Evolutionary conservation across 1,139 yeast genomes (phyloP).

Genomic region (Yamadazyma triangularis): DNA sequence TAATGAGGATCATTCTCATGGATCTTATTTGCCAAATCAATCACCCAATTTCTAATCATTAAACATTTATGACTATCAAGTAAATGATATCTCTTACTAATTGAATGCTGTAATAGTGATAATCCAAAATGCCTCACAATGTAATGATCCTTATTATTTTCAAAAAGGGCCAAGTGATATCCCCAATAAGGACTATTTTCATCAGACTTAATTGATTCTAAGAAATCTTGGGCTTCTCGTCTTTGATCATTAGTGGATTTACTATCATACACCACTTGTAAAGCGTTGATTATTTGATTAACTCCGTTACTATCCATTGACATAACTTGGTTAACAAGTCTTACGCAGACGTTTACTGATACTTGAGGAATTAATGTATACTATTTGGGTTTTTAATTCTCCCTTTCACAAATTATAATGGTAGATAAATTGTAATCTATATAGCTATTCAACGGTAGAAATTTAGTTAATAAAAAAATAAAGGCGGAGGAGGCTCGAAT

Average conservation of each 20-base stretch:
- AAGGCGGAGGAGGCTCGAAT: too few relatives aligned
- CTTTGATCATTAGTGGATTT: constrained; percentile 61
- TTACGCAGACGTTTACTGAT: neutral
- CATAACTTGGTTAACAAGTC: too few relatives aligned
- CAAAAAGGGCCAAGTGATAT: constrained; percentile 68
- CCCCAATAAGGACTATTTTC: constrained; percentile 94
- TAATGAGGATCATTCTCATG: constrained; percentile 77
- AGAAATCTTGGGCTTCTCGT: constrained; percentile 64
- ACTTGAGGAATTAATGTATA: too few relatives aligned
- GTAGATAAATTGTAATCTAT: too few relatives aligned
- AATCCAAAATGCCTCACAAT: constrained; percentile 90
- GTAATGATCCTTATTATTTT: constrained; percentile 56
- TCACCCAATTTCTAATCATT: constrained; percentile 79
- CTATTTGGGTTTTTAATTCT: too few relatives aligned
- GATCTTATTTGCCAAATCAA: constrained; percentile 66
- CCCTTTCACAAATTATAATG: too few relatives aligned
- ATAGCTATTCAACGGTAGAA: too few relatives aligned
- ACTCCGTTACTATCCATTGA: constrained; percentile 71
- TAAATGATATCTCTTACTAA: constrained; percentile 51
- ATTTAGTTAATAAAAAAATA: too few relatives aligned
- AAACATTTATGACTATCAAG: constrained; percentile 58
- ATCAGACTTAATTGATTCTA: constrained; percentile 70
- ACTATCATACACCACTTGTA: constrained; percentile 75
- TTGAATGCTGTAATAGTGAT: constrained; percentile 70
- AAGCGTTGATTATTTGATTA: constrained; percentile 67